Conservation (phyloP, 1,284 basidiomycete genomes). For the Ceratobasidium sp. region DNA sequence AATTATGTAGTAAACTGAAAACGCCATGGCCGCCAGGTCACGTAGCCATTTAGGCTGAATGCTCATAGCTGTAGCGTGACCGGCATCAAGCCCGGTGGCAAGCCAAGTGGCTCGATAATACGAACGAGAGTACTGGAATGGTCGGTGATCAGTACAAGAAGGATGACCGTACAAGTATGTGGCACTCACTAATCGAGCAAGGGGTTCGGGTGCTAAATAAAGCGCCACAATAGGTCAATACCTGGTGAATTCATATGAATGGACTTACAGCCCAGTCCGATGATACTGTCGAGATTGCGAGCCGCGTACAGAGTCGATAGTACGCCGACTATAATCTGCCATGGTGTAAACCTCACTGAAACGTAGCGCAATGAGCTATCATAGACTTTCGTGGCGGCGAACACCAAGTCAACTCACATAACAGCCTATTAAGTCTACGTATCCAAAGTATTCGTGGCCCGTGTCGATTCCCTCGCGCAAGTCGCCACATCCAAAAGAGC, state of each 20-base stretch:
- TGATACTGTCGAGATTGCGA: slow-evolving; percentile 84
- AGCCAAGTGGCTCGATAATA: slow-evolving; percentile 99
- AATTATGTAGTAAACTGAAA: slow-evolving; percentile 90
- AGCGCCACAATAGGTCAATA: slow-evolving; percentile 18
- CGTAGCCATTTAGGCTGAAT: slow-evolving; percentile 92
- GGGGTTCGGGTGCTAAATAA: slow-evolving; percentile 84
- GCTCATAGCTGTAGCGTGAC: slow-evolving; percentile 93
- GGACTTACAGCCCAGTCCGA: slow-evolving; percentile 78
- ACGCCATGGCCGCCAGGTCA: slow-evolving; percentile 83
- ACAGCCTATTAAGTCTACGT: slow-evolving; percentile 61
- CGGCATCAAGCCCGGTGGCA: slow-evolving; percentile 91
- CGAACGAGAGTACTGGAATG: slow-evolving; percentile 79
- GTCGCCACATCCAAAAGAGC: slow-evolving; percentile 86
- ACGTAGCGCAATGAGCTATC: slow-evolving; percentile 14
- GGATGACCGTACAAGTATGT: slow-evolving; percentile 16
- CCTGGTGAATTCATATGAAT: slow-evolving; percentile 29
- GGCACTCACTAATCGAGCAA: slow-evolving; percentile 77
- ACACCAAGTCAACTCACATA: slow-evolving; percentile 59
- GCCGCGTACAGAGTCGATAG: slow-evolving; percentile 85
- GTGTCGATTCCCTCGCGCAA: slow-evolving; percentile 70
- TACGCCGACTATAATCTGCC: slow-evolving; percentile 89
- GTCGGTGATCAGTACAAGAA: slow-evolving; percentile 44
- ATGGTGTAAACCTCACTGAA: slow-evolving; percentile 86
- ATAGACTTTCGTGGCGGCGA: slow-evolving; percentile 8
- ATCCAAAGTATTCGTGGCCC: slow-evolving; percentile 73